Percentiles rank a stretch among this genome's conserved stretches.
phyloP scores from a whole-genome alignment of 176 grass and related monocot genomes.

The sorghum (Sorghum bicolor) region Sorghum_bicolor_NCBIv3 NC_012879.2:620001-620500 shows the following conservation, averaged over 20 bases:
- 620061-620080: background rate
- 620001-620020: constrained; percentile 94
- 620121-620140: background rate
- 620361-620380: constrained; percentile 95
- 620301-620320: background rate
- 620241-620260: background rate
- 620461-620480: constrained; percentile 62
- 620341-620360: constrained; percentile 84
- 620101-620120: too few species aligned
- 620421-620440: constrained; percentile 76
- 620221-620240: constrained; percentile 67
- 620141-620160: constrained; percentile 27
- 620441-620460: constrained; percentile 78
- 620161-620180: constrained; percentile 86
- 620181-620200: constrained; percentile 86
- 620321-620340: constrained; percentile 90
- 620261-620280: background rate
- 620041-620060: background rate
- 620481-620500: constrained; percentile 85
- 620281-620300: background rate
- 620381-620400: constrained; percentile 70
- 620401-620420: constrained; percentile 73
- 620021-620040: constrained; percentile 57
- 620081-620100: background rate
- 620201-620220: constrained; percentile 70